phyloP scores from a whole-genome alignment of 768 basidiomycete genomes.

The Gyrodon lividus region DNA sequence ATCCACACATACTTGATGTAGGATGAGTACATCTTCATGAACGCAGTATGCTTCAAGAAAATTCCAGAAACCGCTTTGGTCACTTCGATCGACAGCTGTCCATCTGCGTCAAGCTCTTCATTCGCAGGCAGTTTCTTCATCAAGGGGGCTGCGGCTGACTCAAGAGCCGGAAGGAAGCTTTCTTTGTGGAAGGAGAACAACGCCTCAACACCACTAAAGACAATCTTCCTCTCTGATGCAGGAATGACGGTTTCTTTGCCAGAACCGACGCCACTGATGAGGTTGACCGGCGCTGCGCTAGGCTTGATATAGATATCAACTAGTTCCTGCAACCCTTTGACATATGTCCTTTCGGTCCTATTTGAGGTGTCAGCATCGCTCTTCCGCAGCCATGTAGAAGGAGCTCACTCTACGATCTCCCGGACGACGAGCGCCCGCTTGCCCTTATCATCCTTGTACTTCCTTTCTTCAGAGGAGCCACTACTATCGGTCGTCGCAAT shows the following conservation, averaged over 20 bases:
- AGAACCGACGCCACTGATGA: constrained; percentile 68
- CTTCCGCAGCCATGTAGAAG: neutral
- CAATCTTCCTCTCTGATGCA: constrained; percentile 79
- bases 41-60: constrained; percentile 92
- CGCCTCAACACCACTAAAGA: constrained; percentile 88
- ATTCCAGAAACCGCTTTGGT: constrained; percentile 83
- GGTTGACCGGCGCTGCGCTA: constrained; percentile 64
- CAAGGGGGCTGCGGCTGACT: constrained; percentile 70
- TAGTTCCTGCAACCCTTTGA: constrained; percentile 89
- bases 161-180: constrained; percentile 89
- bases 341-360: constrained; percentile 94
- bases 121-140: constrained; percentile 48
- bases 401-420: constrained; percentile 86
- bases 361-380: constrained; percentile 11
- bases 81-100: constrained; percentile 68
- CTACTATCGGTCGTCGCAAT: constrained; percentile 71
- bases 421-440: constrained; percentile 82
- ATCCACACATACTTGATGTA: constrained; percentile 83
- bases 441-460: constrained; percentile 87
- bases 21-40: constrained; percentile 98
- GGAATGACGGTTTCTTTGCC: constrained; percentile 86
- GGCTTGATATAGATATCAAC: constrained; percentile 95
- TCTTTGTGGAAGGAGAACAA: constrained; percentile 91
- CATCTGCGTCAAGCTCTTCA: constrained; percentile 62
- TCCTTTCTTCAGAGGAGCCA: constrained; percentile 76